A percentile compares a stretch with the other conserved stretches of the same genome.
These are phyloP conservation scores for Trichoderma sp. DNA, from an alignment of 2,329 filamentous ascomycete genomes.

Conservation along the genomic window DNA sequence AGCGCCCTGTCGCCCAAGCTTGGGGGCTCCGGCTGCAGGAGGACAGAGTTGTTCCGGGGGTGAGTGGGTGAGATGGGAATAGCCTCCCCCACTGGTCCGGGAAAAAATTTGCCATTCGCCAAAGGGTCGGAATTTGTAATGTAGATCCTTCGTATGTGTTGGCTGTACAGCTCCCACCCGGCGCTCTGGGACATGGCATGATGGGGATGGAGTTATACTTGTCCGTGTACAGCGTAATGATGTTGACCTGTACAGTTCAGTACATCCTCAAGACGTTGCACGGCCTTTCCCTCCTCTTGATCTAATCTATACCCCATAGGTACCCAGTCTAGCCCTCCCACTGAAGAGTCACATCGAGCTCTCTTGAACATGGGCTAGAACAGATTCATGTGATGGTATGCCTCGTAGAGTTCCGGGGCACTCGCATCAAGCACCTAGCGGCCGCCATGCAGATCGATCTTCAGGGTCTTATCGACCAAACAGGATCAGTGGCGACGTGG, in stretches of 20 bases:
- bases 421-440: background rate
- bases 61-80: slow-evolving; percentile 2
- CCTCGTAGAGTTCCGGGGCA: background rate
- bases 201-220: background rate
- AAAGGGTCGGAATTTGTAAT: background rate
- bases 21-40: background rate
- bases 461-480: background rate
- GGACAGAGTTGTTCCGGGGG: background rate
- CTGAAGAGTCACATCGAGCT: background rate
- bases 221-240: background rate
- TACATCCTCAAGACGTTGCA: background rate
- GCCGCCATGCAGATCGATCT: slow-evolving; percentile 7
- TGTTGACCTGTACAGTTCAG: background rate
- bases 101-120: background rate
- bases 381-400: background rate
- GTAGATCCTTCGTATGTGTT: background rate
- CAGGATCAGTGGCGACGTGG: background rate
- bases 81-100: slow-evolving; percentile 6
- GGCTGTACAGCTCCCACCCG: background rate
- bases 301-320: background rate
- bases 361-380: background rate
- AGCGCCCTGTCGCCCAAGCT: background rate
- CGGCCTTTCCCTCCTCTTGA: background rate
- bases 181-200: background rate
- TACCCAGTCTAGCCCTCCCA: background rate